These are phyloP conservation scores for Seiridium cupressi DNA, from an alignment of 2,329 filamentous ascomycete genomes.

Conservation along the genomic window DNA sequence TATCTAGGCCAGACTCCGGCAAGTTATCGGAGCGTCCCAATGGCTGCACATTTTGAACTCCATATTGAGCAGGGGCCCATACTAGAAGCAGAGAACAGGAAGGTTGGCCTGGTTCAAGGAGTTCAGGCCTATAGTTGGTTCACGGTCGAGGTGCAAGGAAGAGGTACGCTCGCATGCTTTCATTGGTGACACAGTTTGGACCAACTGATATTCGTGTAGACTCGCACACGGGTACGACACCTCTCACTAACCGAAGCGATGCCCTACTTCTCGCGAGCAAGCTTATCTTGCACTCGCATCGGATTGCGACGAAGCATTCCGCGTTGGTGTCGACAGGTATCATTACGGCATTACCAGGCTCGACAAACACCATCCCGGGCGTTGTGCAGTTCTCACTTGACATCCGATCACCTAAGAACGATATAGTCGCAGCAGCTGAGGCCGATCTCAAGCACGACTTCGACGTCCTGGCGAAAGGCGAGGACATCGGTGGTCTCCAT, in stretches of 20 bases:
- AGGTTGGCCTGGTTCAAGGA: slow-evolving; percentile 68
- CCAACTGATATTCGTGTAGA: slow-evolving; percentile 34
- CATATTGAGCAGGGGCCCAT: slow-evolving; percentile 85
- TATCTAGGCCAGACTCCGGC: slow-evolving; percentile 62
- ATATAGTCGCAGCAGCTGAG: slow-evolving; percentile 31
- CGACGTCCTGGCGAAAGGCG: slow-evolving; percentile 54
- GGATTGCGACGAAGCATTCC: slow-evolving; percentile 55
- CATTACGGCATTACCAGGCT: slow-evolving; percentile 62
- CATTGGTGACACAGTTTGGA: not conserved
- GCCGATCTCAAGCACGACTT: slow-evolving; percentile 56
- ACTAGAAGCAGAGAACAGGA: slow-evolving; percentile 61
- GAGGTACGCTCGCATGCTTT: slow-evolving; percentile 26
- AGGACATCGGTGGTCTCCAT: slow-evolving; percentile 47
- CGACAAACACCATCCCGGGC: slow-evolving; percentile 72
- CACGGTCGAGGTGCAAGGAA: slow-evolving; percentile 62
- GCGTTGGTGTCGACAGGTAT: slow-evolving; percentile 71
- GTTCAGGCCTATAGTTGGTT: slow-evolving; percentile 77
- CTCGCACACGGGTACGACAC: slow-evolving; percentile 74
- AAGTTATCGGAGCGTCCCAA: slow-evolving; percentile 57
- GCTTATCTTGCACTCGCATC: slow-evolving; percentile 66
- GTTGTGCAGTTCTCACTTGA: slow-evolving; percentile 67
- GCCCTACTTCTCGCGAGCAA: slow-evolving; percentile 65
- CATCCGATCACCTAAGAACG: slow-evolving; percentile 44
- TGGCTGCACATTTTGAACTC: slow-evolving; percentile 78
- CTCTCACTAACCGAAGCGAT: slow-evolving; percentile 64